These are phyloP conservation scores for Dalbergia cultrata DNA, from an alignment of 306 rosid species.

Conservation along the genomic window DNA sequence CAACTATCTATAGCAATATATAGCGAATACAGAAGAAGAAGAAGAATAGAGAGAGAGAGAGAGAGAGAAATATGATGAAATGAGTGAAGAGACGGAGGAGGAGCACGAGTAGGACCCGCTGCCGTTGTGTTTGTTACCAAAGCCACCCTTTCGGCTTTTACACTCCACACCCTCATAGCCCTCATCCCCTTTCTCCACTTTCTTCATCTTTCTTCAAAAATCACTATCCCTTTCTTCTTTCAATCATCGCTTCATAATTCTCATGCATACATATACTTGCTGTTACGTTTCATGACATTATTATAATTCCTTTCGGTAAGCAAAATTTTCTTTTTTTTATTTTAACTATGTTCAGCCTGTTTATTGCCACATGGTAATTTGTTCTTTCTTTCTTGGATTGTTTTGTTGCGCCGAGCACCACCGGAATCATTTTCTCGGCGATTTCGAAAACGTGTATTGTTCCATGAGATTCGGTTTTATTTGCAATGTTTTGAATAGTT, in stretches of 20 bases:
- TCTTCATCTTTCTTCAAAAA: background rate
- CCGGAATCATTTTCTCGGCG: background rate
- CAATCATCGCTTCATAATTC: too few species aligned
- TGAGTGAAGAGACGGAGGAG: background rate
- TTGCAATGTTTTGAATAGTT: too few species aligned
- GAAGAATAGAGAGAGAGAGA: background rate
- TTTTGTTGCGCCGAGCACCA: background rate
- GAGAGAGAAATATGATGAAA: background rate
- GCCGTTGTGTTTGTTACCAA: slow-evolving; percentile 4
- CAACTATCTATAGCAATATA: too few species aligned
- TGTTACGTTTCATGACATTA: too few species aligned
- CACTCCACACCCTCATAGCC: background rate
- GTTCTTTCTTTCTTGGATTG: background rate
- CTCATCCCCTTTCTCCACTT: background rate
- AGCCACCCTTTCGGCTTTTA: background rate
- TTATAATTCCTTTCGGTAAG: background rate
- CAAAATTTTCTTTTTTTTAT: background rate
- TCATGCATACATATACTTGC: background rate
- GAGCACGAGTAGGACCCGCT: slow-evolving; percentile 14
- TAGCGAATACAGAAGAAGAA: too few species aligned
- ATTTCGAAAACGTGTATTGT: background rate
- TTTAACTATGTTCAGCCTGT: background rate
- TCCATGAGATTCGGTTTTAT: background rate
- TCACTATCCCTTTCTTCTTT: background rate
- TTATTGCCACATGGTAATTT: background rate